Conservation (phyloP, 805 yeast species). For the Zygosaccharomyces bisporus region DNA sequence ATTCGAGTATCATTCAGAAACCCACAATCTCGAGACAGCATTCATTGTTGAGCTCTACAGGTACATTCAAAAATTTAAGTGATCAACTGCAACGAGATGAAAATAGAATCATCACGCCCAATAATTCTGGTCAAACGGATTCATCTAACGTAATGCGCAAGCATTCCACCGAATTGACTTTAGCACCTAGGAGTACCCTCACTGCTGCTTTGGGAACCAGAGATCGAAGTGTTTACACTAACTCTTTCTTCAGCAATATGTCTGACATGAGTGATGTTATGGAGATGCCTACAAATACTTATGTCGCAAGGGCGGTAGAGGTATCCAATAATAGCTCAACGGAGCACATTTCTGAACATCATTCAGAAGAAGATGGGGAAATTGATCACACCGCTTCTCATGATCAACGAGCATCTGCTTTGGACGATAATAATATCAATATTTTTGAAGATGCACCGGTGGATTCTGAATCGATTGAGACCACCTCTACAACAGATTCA, state of each 20-base stretch:
- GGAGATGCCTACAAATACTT: constrained; percentile 30
- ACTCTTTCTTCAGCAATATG: constrained; percentile 14
- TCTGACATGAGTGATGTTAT: constrained; percentile 32
- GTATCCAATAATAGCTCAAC: constrained; percentile 20
- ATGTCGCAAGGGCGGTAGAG: constrained; percentile 33
- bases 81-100: constrained; percentile 21
- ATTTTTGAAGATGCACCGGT: constrained; percentile 34
- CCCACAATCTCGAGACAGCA: constrained; percentile 25
- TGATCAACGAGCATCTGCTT: constrained; percentile 5
- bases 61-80: constrained; percentile 30
- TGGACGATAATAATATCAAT: constrained; percentile 19
- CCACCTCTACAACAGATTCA: constrained; percentile 23
- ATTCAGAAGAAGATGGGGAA: neutral
- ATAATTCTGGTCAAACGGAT: neutral
- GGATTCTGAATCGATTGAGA: constrained; percentile 23
- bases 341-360: constrained; percentile 9
- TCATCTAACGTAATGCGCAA: constrained; percentile 14
- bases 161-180: constrained; percentile 16
- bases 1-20: constrained; percentile 28
- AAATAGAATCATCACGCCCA: constrained; percentile 1
- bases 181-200: constrained; percentile 13
- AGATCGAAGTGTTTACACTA: constrained; percentile 10
- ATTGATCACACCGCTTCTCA: neutral
- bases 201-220: constrained; percentile 9
- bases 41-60: constrained; percentile 24